Conservation (phyloP, 139 green algal species). For the Eudorina sp. region DNA sequence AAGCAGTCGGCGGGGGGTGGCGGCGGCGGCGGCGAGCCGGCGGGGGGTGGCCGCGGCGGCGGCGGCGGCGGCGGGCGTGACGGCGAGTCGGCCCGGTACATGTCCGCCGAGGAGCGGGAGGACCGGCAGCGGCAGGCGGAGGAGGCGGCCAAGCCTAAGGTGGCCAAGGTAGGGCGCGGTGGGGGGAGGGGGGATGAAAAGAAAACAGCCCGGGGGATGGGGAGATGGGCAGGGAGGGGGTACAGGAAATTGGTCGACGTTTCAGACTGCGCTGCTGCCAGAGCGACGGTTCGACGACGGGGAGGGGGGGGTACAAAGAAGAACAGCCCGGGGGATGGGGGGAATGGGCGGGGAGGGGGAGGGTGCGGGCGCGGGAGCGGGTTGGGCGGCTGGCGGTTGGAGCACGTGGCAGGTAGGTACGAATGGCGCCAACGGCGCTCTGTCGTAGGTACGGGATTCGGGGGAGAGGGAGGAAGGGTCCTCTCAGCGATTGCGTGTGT, state of each 20-base stretch:
- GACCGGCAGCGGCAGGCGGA: slow-evolving; percentile 18
- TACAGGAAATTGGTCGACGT: too few relatives aligned
- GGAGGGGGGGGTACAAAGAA: too few relatives aligned
- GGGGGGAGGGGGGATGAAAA: not conserved
- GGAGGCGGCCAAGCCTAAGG: slow-evolving; percentile 38
- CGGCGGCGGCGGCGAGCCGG: not conserved
- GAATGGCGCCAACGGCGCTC: too few relatives aligned
- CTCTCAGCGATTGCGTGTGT: too few relatives aligned
- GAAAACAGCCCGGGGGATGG: not conserved
- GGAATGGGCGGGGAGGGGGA: too few relatives aligned
- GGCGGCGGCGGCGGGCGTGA: not conserved
- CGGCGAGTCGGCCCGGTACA: not conserved
- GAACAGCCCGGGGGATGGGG: too few relatives aligned
- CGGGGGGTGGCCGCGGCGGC: not conserved
- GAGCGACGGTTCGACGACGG: too few relatives aligned
- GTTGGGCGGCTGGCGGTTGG: too few relatives aligned
- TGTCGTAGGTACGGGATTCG: too few relatives aligned
- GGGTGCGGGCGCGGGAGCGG: too few relatives aligned
- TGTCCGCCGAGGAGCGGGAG: slow-evolving; percentile 32
- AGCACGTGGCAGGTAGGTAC: too few relatives aligned
- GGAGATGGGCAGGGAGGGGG: not conserved
- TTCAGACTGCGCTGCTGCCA: not conserved
- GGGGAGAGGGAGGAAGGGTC: too few relatives aligned
- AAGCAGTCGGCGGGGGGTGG: not conserved
- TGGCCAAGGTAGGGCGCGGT: slow-evolving; percentile 13